Percentiles rank a stretch among this genome's conserved stretches.
phyloP scores from a whole-genome alignment of 805 yeast species.

The Candida morakotiae region DNA sequence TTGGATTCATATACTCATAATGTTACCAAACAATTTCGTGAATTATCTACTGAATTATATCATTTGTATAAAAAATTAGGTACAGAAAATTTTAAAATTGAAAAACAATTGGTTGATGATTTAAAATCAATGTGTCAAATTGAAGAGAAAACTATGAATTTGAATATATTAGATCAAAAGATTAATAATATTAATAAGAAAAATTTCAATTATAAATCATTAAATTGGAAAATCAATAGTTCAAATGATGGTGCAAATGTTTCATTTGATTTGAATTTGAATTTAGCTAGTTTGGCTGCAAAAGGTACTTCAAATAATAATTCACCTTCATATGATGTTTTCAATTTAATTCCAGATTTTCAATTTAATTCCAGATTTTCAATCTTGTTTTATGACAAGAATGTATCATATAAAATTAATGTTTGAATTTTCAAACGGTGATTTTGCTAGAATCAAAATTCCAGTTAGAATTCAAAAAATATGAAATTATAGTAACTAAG shows the following conservation, averaged over 20 bases:
- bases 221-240: constrained; percentile 1
- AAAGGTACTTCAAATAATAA: constrained; percentile 12
- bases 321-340: constrained; percentile 17
- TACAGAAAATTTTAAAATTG: constrained; percentile 22
- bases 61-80: constrained; percentile 18
- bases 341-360: constrained; percentile 33
- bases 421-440: constrained; percentile 18
- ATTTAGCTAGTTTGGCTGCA: constrained; percentile 11
- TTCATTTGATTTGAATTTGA: constrained; percentile 13
- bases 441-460: constrained; percentile 20
- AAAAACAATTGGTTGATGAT: constrained; percentile 25
- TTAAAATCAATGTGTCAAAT: constrained; percentile 23
- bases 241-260: constrained; percentile 7
- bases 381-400: constrained; percentile 29
- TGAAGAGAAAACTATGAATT: constrained; percentile 21
- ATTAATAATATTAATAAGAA: constrained; percentile 9
- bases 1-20: constrained; percentile 22
- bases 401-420: constrained; percentile 25
- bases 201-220: constrained; percentile 6
- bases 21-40: constrained; percentile 19
- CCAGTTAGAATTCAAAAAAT: constrained; percentile 26
- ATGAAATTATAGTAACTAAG: too few relatives aligned
- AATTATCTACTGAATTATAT: constrained; percentile 16
- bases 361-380: constrained; percentile 35
- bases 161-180: constrained; percentile 16